Evolutionary conservation across 2,329 filamentous ascomycete species (phyloP), one percentile per base, ranked within the genome.

Genomic region (Thyridium curvatum): DNA sequence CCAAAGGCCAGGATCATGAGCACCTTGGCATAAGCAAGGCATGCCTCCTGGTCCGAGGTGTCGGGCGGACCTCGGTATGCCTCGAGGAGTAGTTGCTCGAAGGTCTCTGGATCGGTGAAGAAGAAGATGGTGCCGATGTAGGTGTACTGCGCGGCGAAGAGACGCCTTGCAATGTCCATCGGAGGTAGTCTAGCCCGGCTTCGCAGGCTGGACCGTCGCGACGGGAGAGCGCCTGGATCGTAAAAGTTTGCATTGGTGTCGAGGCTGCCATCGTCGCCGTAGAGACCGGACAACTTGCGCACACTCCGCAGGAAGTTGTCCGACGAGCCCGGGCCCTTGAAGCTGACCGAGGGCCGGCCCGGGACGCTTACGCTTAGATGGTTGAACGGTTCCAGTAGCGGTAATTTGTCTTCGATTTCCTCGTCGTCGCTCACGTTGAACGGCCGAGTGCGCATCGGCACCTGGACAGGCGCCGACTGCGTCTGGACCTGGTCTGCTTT

Each of bases 111-210:
- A 18, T 69, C 64, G 0, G 69, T 64, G 33, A 77, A 70, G 10
- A 69, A 67, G 42, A 77, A 77, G 9, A 77, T 77, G 12, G 72
- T 75, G 10, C 73, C 73, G 14, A 77, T 75, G 39, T 74, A 77
- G 28, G 63, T 62, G 50, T 76, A 72, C 41, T 77, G 74, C 1
- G 71, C 67, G 18, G 62, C 60, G 42, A 71, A 74, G 2, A 72
- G 56, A 12, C 69, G 58, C 37, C 67, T 69, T 1, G 71, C 71
- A 44, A 72, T 66, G 26, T 73, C 67, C 10, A 66, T 59, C 0
- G 71, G 70, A 0, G 72, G 72, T 1, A 76, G 53, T 12, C 63
- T 55, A 15, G 67, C 35, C n/a, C 35, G 60, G 40, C 12, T 49
- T 30, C 30, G 46, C 48, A 34, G 18, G 4, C 38, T 37, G 2